Conservation (phyloP, 352 stramenopile species). For the Phytophthora sp. region DNA sequence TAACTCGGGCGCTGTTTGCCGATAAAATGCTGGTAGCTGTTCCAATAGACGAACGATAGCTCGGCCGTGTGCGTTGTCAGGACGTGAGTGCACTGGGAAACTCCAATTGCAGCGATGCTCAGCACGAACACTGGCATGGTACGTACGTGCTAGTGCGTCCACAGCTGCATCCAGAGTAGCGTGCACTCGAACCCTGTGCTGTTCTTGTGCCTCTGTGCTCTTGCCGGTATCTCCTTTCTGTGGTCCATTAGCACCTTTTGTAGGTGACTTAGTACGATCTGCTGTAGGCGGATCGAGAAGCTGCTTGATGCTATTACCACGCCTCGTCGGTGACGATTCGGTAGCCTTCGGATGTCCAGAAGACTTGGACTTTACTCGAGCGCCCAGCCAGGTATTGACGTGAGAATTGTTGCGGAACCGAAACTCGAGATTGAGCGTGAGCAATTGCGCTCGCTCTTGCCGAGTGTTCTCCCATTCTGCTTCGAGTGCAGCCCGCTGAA, state of each 20-base stretch:
- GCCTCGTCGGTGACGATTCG: conserved; percentile 13
- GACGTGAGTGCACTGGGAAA: conserved; percentile 57
- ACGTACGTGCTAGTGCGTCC: conserved; percentile 35
- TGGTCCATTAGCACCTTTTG: conserved; percentile 9
- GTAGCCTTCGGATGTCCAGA: not conserved
- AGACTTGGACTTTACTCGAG: conserved; percentile 29
- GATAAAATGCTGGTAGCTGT: conserved; percentile 38
- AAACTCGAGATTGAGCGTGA: conserved; percentile 52
- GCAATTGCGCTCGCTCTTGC: conserved; percentile 49
- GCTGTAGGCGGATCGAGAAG: conserved; percentile 1
- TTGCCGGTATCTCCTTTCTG: conserved; percentile 18
- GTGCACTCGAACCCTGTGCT: conserved; percentile 17
- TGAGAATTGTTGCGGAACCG: conserved; percentile 26
- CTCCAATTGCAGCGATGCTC: conserved; percentile 57
- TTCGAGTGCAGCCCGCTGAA: conserved; percentile 41
- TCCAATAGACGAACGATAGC: conserved; percentile 56
- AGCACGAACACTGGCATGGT: conserved; percentile 59
- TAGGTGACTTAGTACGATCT: conserved; percentile 1
- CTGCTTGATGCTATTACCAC: conserved; percentile 14
- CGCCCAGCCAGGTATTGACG: conserved; percentile 21
- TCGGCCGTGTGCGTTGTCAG: conserved; percentile 55
- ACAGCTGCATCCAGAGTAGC: conserved; percentile 20
- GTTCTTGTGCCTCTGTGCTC: conserved; percentile 5
- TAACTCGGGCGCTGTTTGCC: conserved; percentile 24
- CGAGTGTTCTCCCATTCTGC: conserved; percentile 44